A percentile compares a stretch with the other conserved stretches of the same genome.
Evolutionary conservation across 495 filamentous ascomycete species (phyloP).

Genomic region (Tuber magnatum): DNA sequence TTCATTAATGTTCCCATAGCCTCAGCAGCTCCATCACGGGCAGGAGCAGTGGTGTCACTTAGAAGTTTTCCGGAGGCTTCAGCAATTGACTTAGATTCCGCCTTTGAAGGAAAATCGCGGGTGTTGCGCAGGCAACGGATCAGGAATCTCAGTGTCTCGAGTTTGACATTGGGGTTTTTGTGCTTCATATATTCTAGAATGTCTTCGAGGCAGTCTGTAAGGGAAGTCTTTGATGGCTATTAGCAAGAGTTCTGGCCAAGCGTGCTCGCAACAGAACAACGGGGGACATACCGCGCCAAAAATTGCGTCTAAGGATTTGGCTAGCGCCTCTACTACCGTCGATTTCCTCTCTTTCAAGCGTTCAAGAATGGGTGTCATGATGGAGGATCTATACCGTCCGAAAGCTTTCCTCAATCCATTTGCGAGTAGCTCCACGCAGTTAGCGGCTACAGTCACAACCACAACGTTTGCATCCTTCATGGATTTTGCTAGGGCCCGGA

Average conservation of each 20-base stretch:
- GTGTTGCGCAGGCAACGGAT: constrained; percentile 81
- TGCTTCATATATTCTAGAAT: constrained; percentile 75
- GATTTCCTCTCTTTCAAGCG: constrained; percentile 96
- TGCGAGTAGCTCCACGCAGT: constrained; percentile 86
- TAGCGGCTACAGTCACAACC: constrained; percentile 86
- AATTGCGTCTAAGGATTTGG: constrained; percentile 76
- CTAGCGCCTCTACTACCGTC: constrained; percentile 76
- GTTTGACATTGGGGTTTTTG: constrained; percentile 97
- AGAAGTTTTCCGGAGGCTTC: constrained; percentile 82
- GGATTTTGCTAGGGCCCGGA: constrained; percentile 73
- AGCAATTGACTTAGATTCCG: constrained; percentile 75
- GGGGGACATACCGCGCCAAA: constrained; percentile 53
- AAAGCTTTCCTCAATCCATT: constrained; percentile 77
- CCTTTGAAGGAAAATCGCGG: constrained; percentile 68
- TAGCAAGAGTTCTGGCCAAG: constrained; percentile 1
- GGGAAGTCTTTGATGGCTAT: constrained; percentile 47
- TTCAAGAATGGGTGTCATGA: constrained; percentile 84
- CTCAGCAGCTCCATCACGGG: constrained; percentile 82
- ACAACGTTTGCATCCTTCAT: constrained; percentile 99
- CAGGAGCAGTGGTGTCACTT: constrained; percentile 74
- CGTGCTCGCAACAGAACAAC: neutral
- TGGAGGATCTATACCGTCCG: constrained; percentile 66
- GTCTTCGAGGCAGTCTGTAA: constrained; percentile 83
- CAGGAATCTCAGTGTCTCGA: constrained; percentile 84
- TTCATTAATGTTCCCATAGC: constrained; percentile 94